Base-by-base conservation (phyloP, 345 rosid species). In the Physaria fendleri region DNA sequence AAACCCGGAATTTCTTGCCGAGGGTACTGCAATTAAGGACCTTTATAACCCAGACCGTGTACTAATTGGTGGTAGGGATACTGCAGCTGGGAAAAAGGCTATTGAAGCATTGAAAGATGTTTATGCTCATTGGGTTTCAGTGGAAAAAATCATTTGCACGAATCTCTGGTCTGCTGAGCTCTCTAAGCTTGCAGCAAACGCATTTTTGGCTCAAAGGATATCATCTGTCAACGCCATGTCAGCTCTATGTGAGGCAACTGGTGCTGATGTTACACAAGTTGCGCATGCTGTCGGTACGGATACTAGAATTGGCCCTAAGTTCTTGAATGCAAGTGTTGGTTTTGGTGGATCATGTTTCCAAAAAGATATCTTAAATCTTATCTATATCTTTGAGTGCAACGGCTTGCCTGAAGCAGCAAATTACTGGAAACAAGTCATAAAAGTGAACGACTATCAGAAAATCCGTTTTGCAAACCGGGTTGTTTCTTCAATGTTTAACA, bases 81-180 rank as follows among this genome's bases (percentile, higher is more conserved):
- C 82, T 21, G 75, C 80, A 3, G 85, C 66, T 6, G 92, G 92
- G 5, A 50, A 57, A 18, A 79, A 76, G 71, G 88, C 86, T 0
- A 60, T 82, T 24, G 18, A 74, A 65, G 68, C 75, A 24, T 64
- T 85, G 64, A 82, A 62, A 78, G 81, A 74, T 59, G 82, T 85
- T 40, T 85, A 85, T 66, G 84, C 88, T 47, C 79, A 85, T 1
- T 85, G 92, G 92, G 92, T 85, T 10, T 84, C 86, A 5, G 69
- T 50, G 48, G 88, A 85, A 15, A 72, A 70, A 9, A 85, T 85
- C 50, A 23, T 82, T 18, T 80, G 85, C 77, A 79, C 88, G 50
- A 85, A 85, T 47, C 86, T 85, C 16, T 85, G 86, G 92, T 85
- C 86, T 0, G 88, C 88, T 53, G 86, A 85, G 78, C 84, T 82